Evolutionary conservation across 345 rosid species (phyloP).

Genomic region (Aethionema arabicum): DNA sequence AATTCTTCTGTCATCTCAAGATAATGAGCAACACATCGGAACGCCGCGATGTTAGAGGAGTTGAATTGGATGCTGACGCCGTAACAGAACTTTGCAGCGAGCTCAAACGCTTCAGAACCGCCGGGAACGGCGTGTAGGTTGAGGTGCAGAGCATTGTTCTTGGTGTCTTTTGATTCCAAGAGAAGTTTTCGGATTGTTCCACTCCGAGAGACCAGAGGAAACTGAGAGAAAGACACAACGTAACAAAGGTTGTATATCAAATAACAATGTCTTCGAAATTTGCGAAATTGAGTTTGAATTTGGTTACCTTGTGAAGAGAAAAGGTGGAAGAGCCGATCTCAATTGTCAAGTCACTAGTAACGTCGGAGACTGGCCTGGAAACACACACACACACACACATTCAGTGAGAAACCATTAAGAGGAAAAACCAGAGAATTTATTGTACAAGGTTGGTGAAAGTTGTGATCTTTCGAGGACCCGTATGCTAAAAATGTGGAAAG

Average conservation of each 20-base stretch:
- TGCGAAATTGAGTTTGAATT: neutral
- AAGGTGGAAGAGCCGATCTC: constrained; percentile 83
- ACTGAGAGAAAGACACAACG: constrained; percentile 43
- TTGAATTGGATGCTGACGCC: constrained; percentile 69
- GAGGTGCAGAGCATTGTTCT: constrained; percentile 46
- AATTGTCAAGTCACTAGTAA: constrained; percentile 78
- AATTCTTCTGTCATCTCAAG: constrained; percentile 95
- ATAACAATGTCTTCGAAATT: neutral
- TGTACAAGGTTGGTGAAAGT: neutral
- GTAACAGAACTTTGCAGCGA: constrained; percentile 97
- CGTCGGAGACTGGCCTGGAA: constrained; percentile 97
- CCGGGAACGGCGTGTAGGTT: constrained; percentile 68
- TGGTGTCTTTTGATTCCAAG: constrained; percentile 66
- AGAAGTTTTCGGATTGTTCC: constrained; percentile 76
- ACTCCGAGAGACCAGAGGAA: constrained; percentile 88
- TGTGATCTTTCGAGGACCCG: neutral
- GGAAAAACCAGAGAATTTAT: neutral
- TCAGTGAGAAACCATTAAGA: neutral
- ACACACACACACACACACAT: constrained; percentile 25
- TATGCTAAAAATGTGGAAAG: neutral
- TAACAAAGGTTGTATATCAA: neutral
- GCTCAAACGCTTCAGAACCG: constrained; percentile 89
- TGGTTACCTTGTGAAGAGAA: constrained; percentile 80
- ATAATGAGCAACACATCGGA: constrained; percentile 74
- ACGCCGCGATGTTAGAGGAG: constrained; percentile 60